These are phyloP conservation scores for Verticillium zaregamsianum DNA, from an alignment of 2,329 filamentous ascomycete species.

Conservation along the genomic window DNA sequence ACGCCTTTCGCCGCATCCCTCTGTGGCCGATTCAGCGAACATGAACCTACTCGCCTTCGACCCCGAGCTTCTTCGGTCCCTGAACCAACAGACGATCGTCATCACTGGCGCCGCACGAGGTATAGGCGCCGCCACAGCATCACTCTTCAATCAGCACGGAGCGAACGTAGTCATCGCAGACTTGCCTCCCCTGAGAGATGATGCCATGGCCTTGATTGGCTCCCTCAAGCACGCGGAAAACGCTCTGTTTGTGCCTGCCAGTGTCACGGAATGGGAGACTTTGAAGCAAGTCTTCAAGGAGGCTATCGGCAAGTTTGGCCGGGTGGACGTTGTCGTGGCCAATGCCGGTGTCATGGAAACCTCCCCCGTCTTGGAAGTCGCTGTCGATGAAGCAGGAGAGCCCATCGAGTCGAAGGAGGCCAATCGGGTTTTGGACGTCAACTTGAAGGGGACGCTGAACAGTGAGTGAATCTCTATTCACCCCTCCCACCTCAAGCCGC, in stretches of 20 bases:
- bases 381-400: constrained; percentile 47
- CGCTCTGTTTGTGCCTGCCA: background rate
- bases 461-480: background rate
- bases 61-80: background rate
- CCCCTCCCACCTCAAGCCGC: no score
- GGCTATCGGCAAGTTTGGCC: constrained; percentile 48
- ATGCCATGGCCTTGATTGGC: background rate
- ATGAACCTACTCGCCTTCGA: background rate
- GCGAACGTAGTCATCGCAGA: constrained; percentile 3
- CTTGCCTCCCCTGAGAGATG: background rate
- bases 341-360: constrained; percentile 60
- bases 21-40: no score
- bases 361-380: constrained; percentile 49
- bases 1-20: no score
- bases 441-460: constrained; percentile 22
- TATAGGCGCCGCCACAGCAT: constrained; percentile 5
- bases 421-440: constrained; percentile 56
- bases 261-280: constrained; percentile 2
- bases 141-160: constrained; percentile 4
- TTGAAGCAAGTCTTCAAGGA: constrained; percentile 27
- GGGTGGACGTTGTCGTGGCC: constrained; percentile 44
- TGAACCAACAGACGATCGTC: constrained; percentile 2
- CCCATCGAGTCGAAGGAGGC: background rate
- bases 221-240: background rate
- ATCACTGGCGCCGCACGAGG: constrained; percentile 8